Conservation (phyloP, 106 monocot species). For the Platanthera guangdongensis region DNA sequence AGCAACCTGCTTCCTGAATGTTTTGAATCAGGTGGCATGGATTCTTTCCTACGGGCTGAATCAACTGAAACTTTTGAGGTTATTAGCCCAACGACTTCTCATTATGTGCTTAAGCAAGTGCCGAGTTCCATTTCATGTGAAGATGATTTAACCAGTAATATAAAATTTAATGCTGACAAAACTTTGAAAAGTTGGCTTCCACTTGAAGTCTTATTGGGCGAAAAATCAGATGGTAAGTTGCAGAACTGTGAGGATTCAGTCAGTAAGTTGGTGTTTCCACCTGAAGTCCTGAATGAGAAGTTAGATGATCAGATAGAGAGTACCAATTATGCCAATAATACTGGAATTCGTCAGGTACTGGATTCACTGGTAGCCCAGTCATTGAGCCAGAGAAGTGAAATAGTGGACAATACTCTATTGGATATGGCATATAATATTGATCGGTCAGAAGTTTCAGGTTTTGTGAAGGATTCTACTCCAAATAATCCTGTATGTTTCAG, state of each 20-base stretch:
- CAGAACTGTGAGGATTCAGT: not conserved
- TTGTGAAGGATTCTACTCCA: not conserved
- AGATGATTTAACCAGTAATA: slow-evolving; percentile 16
- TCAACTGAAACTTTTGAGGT: not conserved
- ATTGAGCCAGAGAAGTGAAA: not conserved
- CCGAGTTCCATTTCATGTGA: not conserved
- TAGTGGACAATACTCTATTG: not conserved
- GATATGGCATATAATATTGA: not conserved
- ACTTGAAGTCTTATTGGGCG: slow-evolving; percentile 28
- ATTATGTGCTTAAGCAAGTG: slow-evolving; percentile 9
- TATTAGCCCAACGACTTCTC: not conserved
- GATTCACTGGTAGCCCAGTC: not conserved
- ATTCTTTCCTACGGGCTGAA: not conserved
- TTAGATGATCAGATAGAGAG: not conserved
- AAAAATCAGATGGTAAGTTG: not conserved
- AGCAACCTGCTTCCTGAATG: not conserved
- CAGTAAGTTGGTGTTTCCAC: slow-evolving; percentile 6
- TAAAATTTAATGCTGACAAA: slow-evolving; percentile 12
- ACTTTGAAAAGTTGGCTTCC: slow-evolving; percentile 10
- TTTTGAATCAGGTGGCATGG: not conserved
- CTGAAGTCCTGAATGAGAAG: slow-evolving; percentile 20
- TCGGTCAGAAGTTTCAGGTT: not conserved
- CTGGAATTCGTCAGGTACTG: not conserved
- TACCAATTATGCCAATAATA: not conserved
- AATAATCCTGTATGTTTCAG: not conserved